Conservation (phyloP, 1,284 basidiomycete genomes). For the Ganoderma multipileum region DNA sequence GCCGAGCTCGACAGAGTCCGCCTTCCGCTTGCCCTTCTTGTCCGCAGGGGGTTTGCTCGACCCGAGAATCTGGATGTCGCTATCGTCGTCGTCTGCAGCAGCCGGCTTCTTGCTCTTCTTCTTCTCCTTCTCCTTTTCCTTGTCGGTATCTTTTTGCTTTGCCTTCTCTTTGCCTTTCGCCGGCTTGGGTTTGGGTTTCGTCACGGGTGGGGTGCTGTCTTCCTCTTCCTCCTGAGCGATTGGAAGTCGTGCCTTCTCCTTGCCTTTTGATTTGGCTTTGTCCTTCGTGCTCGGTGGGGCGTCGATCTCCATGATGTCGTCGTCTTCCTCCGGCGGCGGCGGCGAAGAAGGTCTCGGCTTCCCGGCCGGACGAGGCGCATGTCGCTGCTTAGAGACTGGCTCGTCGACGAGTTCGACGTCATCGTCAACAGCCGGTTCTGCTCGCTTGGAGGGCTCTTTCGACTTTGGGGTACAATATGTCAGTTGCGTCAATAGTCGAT, state of each 20-base stretch:
- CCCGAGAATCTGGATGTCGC: constrained; percentile 27
- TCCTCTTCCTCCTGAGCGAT: constrained; percentile 22
- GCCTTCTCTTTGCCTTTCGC: constrained; percentile 17
- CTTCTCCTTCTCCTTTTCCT: constrained; percentile 35
- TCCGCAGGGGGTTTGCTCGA: constrained; percentile 11
- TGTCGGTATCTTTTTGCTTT: constrained; percentile 25
- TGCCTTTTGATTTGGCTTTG: constrained; percentile 24
- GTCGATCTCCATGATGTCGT: constrained; percentile 28
- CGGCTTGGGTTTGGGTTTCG: constrained; percentile 25
- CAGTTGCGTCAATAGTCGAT: not conserved
- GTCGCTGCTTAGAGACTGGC: constrained; percentile 14
- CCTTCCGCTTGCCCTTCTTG: constrained; percentile 43
- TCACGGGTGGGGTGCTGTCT: constrained; percentile 7
- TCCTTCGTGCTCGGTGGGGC: constrained; percentile 25
- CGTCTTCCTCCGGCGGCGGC: constrained; percentile 11
- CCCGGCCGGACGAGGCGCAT: not conserved
- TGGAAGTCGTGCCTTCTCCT: constrained; percentile 13
- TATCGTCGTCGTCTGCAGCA: constrained; percentile 22
- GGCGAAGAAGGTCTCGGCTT: constrained; percentile 12
- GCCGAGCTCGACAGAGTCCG: constrained; percentile 24
- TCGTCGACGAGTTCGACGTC: constrained; percentile 20
- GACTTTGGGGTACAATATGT: constrained; percentile 1
- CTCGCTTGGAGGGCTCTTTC: not conserved
- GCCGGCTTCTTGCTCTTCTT: constrained; percentile 33
- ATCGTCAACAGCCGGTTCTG: constrained; percentile 7